Percentiles rank a stretch among this genome's conserved stretches.
phyloP scores from a whole-genome alignment of 768 basidiomycete genomes.

The Agrocybe chaxingu region DNA sequence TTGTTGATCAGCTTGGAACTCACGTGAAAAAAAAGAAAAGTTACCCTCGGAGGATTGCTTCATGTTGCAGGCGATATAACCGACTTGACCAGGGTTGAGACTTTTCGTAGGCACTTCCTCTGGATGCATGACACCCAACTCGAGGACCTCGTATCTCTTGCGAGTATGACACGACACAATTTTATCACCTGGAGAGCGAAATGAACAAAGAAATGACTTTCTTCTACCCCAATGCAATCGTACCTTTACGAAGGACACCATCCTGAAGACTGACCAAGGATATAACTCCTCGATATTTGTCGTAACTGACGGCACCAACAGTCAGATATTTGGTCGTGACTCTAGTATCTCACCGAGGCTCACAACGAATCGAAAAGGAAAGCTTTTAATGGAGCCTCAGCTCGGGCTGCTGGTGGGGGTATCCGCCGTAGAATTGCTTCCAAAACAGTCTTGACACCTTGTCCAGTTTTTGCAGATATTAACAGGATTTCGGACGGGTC shows the following conservation, averaged over 20 bases:
- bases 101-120: conserved; percentile 74
- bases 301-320: conserved; percentile 57
- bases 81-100: conserved; percentile 78
- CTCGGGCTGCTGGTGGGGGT: conserved; percentile 68
- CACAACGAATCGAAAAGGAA: conserved; percentile 93
- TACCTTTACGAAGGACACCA: conserved; percentile 82
- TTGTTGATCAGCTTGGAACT: not conserved
- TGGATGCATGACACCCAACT: conserved; percentile 87
- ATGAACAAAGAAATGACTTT: not conserved
- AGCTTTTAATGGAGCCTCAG: conserved; percentile 64
- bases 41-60: conserved; percentile 92
- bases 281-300: conserved; percentile 94
- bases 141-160: conserved; percentile 86
- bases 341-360: conserved; percentile 18
- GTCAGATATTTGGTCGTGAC: conserved; percentile 3
- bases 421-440: conserved; percentile 79
- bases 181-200: conserved; percentile 67
- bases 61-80: conserved; percentile 94
- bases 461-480: conserved; percentile 92
- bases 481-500: conserved; percentile 68
- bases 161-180: conserved; percentile 81
- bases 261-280: conserved; percentile 81
- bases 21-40: conserved; percentile 6
- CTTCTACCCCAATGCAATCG: conserved; percentile 4
- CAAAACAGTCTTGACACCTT: conserved; percentile 76